Evolutionary conservation across 768 basidiomycete genomes (phyloP), one percentile per base, ranked within the genome.

Genomic region (Panellus pusillus): DNA sequence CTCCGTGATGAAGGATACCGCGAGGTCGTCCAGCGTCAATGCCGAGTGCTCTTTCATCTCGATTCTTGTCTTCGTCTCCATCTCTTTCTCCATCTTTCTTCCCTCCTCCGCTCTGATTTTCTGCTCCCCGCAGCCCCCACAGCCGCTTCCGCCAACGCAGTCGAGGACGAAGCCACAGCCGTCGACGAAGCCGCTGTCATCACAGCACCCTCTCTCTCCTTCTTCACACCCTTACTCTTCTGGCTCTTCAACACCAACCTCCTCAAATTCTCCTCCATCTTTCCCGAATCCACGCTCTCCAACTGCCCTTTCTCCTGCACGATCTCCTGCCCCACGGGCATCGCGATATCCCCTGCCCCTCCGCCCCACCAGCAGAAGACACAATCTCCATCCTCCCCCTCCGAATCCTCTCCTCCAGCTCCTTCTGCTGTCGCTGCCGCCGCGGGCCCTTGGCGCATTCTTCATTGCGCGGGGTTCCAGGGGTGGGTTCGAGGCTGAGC

Each of bases 1-100:
- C 66, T 83, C 79, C 0, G 77, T 73, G 52, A 85, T 84, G 59
- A 85, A 81, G 0, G 80, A 80, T 44, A 75, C 72, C 1, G 82
- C 82, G 31, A 85, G 67, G 44, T 81, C 78, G 36, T 83, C 81
- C 32, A 83, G 61, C n/a, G 39, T 29, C 35, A 27, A 32, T 17
- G 6, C 32, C 44, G 38, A 14, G 20, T 40, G 18, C 35, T 27
- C 29, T 14, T 28, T 15, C 17, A 24, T 24, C 24, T 24, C 24
- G 24, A 24, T 6, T 24, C 24, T 24, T 6, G 24, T 24, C 24
- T 24, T 24, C 24, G 24, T 24, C 24, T 24, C 24, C 24, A 24
- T 24, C 6, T 24, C 24, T 24, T 24, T 24, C 24, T 24, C 24
- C 24, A 24, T 24, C 24, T 24, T 24, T 24, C 24, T 6, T 24